Evolutionary conservation across 495 filamentous ascomycete species (phyloP).

Genomic region (Hypoxylon lenormandii): DNA sequence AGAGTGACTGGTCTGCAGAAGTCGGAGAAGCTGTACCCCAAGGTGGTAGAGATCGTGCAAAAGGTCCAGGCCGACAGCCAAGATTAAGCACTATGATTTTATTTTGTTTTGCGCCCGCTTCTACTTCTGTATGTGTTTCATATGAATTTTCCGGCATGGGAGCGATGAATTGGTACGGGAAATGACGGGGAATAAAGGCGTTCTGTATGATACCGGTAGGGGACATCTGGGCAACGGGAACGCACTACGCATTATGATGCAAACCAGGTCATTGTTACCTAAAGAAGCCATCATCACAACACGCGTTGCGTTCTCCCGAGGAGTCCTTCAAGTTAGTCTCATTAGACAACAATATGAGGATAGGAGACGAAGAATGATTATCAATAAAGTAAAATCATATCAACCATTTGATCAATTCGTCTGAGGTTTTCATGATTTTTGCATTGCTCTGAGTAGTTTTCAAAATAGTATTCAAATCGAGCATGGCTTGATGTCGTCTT

Average conservation of each 20-base stretch:
- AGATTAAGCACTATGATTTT: slow-evolving; percentile 42
- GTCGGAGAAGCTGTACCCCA: slow-evolving; percentile 76
- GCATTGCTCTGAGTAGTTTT: too few species aligned
- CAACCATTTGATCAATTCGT: too few species aligned
- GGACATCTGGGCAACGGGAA: slow-evolving; percentile 33
- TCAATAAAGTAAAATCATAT: background rate
- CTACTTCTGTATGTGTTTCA: slow-evolving; percentile 23
- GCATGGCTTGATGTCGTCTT: too few species aligned
- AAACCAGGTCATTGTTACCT: slow-evolving; percentile 18
- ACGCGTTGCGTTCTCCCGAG: slow-evolving; percentile 33
- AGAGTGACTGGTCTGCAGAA: slow-evolving; percentile 80
- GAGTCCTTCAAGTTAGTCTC: slow-evolving; percentile 5
- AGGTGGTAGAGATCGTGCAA: slow-evolving; percentile 77
- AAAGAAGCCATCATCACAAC: slow-evolving; percentile 12
- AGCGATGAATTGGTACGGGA: slow-evolving; percentile 41
- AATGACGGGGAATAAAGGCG: slow-evolving; percentile 38
- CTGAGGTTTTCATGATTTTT: too few species aligned
- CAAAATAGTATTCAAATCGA: too few species aligned
- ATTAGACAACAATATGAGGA: slow-evolving; percentile 2
- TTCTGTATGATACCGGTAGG: slow-evolving; percentile 40
- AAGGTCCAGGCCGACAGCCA: slow-evolving; percentile 75
- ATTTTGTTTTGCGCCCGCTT: slow-evolving; percentile 27
- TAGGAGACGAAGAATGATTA: slow-evolving; percentile 17
- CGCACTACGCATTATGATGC: slow-evolving; percentile 32
- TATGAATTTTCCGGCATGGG: slow-evolving; percentile 47